Evolutionary conservation across 495 filamentous ascomycete species (phyloP), one percentile per base, ranked within the genome.

Genomic region (Hypomontagnella submonticulosa): DNA sequence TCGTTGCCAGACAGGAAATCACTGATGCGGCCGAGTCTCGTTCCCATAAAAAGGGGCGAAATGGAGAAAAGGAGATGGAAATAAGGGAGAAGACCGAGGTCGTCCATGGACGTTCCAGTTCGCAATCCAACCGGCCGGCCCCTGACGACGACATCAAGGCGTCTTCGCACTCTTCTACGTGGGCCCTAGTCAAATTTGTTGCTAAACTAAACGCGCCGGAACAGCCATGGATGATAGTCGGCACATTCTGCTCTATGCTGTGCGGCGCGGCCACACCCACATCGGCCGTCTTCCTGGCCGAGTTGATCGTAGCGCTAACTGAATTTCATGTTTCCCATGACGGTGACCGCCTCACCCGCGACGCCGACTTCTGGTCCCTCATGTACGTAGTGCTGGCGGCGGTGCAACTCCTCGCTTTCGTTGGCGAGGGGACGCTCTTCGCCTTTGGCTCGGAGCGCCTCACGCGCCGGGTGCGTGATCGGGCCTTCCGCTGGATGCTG

Each of bases 371-470:
- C 76, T 99, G 95, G 94, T 87, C 85, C 34, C 73, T 88, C 57
- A 97, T 99, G 93, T 99, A 94, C 74, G 83, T 98, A 18, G 92
- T 97, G 85, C 85, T 97, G 12, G 95, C 90, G 11, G 73, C 96
- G 42, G 83, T 88, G 27, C 86, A 90, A 70, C 87, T 97, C 60
- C 71, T 94, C 50, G 84, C 87, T 1, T 90, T 90, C 65, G 78
- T 82, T 32, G 69, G 69, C 34, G 89, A 94, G 65, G 93, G 92
- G 34, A 60, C 90, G 15, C 81, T 85, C 4, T 96, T 97, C 59
- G 93, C 91, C 4, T 89, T 88, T 67, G 92, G 90, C 78, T 96
- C 90, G 1, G 92, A 96, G 75, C 77, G 87, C 16, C 83, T 98
- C 33, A 84, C 97, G 54, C 90, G 91, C 71, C 87, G 93, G 4